Conservation (phyloP, 2,329 filamentous ascomycete genomes). For the Curvularia hawaiiensis region DNA sequence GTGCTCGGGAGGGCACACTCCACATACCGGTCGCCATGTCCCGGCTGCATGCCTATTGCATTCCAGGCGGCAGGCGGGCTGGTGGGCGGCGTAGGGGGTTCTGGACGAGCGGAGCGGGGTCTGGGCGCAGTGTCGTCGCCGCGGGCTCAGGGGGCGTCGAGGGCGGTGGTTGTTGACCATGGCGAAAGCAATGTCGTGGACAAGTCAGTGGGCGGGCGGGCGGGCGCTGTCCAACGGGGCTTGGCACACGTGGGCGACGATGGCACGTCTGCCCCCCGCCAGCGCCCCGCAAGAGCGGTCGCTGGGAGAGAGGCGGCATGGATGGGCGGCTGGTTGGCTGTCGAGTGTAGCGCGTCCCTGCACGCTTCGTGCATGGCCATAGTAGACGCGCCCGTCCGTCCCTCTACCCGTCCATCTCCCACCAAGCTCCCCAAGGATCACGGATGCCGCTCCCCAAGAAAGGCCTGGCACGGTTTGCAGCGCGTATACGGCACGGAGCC, state of each 20-base stretch:
- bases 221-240: conserved; percentile 2
- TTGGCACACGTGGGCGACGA: conserved; percentile 22
- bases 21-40: conserved; percentile 38
- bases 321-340: conserved; percentile 1
- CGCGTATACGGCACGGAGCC: conserved; percentile 11
- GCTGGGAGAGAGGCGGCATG: conserved; percentile 7
- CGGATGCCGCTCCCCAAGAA: background rate
- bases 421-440: background rate
- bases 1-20: conserved; percentile 6
- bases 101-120: background rate
- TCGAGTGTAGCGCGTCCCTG: background rate
- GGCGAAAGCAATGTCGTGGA: background rate
- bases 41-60: conserved; percentile 26
- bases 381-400: no score
- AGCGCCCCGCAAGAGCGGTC: conserved; percentile 10
- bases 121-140: background rate
- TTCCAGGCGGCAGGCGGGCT: background rate
- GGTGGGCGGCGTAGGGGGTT: background rate
- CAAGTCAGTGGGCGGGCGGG: background rate
- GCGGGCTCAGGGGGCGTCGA: background rate
- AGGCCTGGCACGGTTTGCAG: background rate
- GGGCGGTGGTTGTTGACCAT: conserved; percentile 7
- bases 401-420: background rate
- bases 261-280: conserved; percentile 14
- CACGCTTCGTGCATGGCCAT: background rate